Conservation (phyloP, 805 yeast genomes). For the Tetrapisispora fleetii region DNA sequence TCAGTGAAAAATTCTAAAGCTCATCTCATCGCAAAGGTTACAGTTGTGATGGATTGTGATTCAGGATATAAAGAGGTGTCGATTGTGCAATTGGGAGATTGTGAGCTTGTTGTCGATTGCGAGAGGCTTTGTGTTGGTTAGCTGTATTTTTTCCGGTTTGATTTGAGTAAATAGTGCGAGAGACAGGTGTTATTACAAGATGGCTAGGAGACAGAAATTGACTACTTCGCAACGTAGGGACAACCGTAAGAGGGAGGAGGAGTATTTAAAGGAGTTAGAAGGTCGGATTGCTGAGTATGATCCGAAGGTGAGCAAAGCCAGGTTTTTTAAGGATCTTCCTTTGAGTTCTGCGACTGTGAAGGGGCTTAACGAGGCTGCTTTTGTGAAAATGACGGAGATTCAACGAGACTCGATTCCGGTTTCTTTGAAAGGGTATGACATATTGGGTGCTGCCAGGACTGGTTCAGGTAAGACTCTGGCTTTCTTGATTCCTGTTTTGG, state of each 20-base stretch:
- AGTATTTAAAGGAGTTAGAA: conserved; percentile 36
- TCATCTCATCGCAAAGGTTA: not conserved
- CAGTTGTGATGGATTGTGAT: no score
- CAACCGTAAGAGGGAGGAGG: conserved; percentile 29
- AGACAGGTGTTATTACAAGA: conserved; percentile 7
- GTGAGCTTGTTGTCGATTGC: no score
- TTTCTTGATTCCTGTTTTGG: conserved; percentile 71
- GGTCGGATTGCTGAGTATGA: conserved; percentile 46
- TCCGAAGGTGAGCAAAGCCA: conserved; percentile 29
- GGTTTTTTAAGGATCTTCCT: conserved; percentile 72
- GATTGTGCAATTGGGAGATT: no score
- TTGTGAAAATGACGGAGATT: conserved; percentile 72
- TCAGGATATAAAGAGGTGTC: not conserved
- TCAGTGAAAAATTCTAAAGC: not conserved
- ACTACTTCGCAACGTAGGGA: conserved; percentile 32
- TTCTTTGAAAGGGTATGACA: conserved; percentile 67
- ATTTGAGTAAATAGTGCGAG: no score
- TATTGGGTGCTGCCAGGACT: conserved; percentile 82
- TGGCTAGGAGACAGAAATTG: conserved; percentile 32
- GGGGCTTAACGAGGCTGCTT: conserved; percentile 75
- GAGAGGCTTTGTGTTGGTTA: no score
- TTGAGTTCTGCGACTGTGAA: conserved; percentile 49
- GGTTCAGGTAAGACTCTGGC: conserved; percentile 83
- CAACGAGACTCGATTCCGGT: conserved; percentile 71
- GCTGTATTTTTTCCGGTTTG: no score